Conservation (phyloP, 805 yeast species). For the Priceomyces carsonii region DNA sequence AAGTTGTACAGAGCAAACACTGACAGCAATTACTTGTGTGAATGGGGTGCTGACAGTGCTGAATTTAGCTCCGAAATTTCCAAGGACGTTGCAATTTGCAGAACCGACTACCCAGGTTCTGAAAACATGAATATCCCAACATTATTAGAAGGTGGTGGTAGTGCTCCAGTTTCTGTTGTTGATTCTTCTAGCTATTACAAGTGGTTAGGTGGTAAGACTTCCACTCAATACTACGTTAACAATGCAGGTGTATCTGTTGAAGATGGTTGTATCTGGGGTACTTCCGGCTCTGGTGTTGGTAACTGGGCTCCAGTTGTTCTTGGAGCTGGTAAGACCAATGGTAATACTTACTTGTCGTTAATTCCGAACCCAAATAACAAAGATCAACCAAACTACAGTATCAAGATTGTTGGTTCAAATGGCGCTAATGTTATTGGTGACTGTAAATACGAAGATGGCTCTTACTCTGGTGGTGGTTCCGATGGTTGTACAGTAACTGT, state of each 20-base stretch:
- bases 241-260: slow-evolving; percentile 73
- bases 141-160: slow-evolving; percentile 53
- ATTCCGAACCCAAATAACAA: slow-evolving; percentile 78
- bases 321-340: slow-evolving; percentile 71
- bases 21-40: slow-evolving; percentile 56
- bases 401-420: slow-evolving; percentile 45
- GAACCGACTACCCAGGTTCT: slow-evolving; percentile 82
- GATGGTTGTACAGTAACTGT: slow-evolving; percentile 96
- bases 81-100: slow-evolving; percentile 63
- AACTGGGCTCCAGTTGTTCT: slow-evolving; percentile 80
- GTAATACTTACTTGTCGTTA: slow-evolving; percentile 65
- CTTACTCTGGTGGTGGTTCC: slow-evolving; percentile 69
- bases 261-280: slow-evolving; percentile 77
- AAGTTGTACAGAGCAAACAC: slow-evolving; percentile 61
- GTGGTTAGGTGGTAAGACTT: slow-evolving; percentile 65
- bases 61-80: slow-evolving; percentile 50
- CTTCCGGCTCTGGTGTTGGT: slow-evolving; percentile 58
- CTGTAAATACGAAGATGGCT: slow-evolving; percentile 80
- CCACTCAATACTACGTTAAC: slow-evolving; percentile 76
- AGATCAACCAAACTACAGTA: slow-evolving; percentile 40
- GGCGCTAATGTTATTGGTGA: slow-evolving; percentile 62
- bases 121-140: slow-evolving; percentile 81
- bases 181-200: slow-evolving; percentile 57
- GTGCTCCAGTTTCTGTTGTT: slow-evolving; percentile 57
- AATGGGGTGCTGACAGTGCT: slow-evolving; percentile 62